Conservation (phyloP, 2,329 filamentous ascomycete species). For the Seiridium cupressi region DNA sequence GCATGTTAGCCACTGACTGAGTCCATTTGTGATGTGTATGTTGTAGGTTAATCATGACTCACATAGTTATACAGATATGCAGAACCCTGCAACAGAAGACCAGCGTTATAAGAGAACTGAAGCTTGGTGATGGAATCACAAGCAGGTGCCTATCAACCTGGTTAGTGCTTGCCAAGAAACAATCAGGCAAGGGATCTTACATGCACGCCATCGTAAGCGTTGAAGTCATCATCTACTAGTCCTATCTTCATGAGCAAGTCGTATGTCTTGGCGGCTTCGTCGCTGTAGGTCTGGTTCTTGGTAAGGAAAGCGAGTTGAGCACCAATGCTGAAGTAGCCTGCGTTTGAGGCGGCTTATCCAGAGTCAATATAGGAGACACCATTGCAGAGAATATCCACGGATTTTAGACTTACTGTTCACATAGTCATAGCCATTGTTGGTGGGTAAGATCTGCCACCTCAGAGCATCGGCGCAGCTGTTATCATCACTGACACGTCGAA, state of each 20-base stretch:
- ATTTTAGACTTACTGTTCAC: slow-evolving; percentile 32
- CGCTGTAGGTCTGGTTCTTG: slow-evolving; percentile 58
- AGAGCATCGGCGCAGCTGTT: slow-evolving; percentile 57
- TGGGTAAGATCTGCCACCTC: slow-evolving; percentile 62
- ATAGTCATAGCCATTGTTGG: slow-evolving; percentile 50
- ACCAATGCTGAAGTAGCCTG: slow-evolving; percentile 45
- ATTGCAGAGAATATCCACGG: background rate
- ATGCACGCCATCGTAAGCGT: slow-evolving; percentile 44
- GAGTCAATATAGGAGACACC: background rate
- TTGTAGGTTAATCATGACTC: slow-evolving; percentile 8
- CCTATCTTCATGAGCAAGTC: slow-evolving; percentile 45
- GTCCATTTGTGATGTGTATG: background rate
- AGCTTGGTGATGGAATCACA: slow-evolving; percentile 33
- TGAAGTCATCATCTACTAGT: slow-evolving; percentile 41
- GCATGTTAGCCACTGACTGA: background rate
- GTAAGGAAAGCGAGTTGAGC: slow-evolving; percentile 63
- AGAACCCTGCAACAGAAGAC: slow-evolving; percentile 41
- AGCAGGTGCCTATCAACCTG: slow-evolving; percentile 5
- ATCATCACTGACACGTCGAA: slow-evolving; percentile 38
- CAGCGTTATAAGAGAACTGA: slow-evolving; percentile 53
- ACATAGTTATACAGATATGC: slow-evolving; percentile 42
- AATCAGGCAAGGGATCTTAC: background rate
- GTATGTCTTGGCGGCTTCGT: slow-evolving; percentile 58
- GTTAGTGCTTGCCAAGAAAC: background rate
- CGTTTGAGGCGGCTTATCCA: slow-evolving; percentile 38